Conservation (phyloP, 2,329 filamentous ascomycete genomes). For the Trichophyton simii region DNA sequence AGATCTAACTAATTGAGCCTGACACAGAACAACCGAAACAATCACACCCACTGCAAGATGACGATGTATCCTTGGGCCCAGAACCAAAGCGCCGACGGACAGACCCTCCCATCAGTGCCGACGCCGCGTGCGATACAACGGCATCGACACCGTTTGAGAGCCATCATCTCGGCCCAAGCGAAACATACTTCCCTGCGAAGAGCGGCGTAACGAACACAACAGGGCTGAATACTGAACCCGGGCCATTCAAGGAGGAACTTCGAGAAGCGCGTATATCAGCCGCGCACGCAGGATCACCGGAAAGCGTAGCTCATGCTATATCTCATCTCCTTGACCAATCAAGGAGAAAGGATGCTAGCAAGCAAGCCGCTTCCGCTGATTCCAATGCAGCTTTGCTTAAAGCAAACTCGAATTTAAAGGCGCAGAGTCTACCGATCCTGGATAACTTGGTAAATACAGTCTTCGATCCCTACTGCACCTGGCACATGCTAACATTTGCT, state of each 20-base stretch:
- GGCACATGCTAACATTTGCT: slow-evolving; percentile 8
- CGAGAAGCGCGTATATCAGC: slow-evolving; percentile 16
- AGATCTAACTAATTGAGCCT: neutral
- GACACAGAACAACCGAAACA: slow-evolving; percentile 16
- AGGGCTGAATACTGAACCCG: neutral
- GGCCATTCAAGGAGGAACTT: slow-evolving; percentile 4
- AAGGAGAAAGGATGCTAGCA: slow-evolving; percentile 28
- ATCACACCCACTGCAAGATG: slow-evolving; percentile 21
- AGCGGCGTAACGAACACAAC: neutral
- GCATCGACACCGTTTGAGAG: too few relatives aligned
- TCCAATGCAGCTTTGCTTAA: slow-evolving; percentile 25
- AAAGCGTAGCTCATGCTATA: slow-evolving; percentile 29
- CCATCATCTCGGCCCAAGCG: neutral
- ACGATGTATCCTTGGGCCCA: slow-evolving; percentile 23
- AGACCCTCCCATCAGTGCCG: slow-evolving; percentile 20
- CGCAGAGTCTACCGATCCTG: slow-evolving; percentile 48
- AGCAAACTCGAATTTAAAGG: slow-evolving; percentile 38
- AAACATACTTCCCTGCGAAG: neutral
- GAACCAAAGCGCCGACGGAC: slow-evolving; percentile 31
- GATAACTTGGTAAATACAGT: slow-evolving; percentile 44
- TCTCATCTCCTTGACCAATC: slow-evolving; percentile 34
- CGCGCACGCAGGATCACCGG: neutral
- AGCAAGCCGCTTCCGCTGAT: slow-evolving; percentile 20
- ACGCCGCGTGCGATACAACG: slow-evolving; percentile 8
- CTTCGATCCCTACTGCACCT: slow-evolving; percentile 1